Evolutionary conservation across 164 flowering plant species (phyloP), one percentile per base, ranked within the genome.

Genomic region (Macadamia tetraphylla): DNA sequence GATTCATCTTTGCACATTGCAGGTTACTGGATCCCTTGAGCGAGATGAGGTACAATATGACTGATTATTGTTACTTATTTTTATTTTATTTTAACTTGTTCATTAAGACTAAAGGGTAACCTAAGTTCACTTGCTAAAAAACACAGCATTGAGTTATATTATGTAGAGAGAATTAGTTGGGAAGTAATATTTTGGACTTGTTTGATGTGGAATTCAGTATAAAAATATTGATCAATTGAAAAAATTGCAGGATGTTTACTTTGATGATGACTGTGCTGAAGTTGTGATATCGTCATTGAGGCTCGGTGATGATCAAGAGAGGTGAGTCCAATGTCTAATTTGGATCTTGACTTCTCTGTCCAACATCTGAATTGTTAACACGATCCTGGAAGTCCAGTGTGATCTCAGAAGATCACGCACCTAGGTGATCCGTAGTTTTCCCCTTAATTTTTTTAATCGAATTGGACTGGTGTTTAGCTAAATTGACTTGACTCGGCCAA

Each of bases 241-340:
- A 73, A 30, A 70, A 71, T 62, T 80, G 76, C 88, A 90, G 99
- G 98, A 92, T 81, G 87, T 77, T 13, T 94, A 90, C 85, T 94
- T 88, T 78, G 97, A 92, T 74, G 97, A 94, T 80, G 99, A 88
- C 68, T 92, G 97, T 67, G 98, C 97, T 62, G 99, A 94, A 81
- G 99, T 94, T 46, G 95, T 94, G 18, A 92, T 94, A 76, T 94
- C 99, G 12, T 89, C 99, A 32, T 69, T 94, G 62, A 85, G 97
- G 79, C 89, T 94, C 60, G 98, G 96, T 64, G 97, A 90, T 84
- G 96, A 90, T 70, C 92, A 87, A 64, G 97, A 92, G 58, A 92
- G 95, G 99, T 94, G 73, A 63, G 85, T 14, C 14, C 15, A 1
- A 14, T 46, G 51, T 1, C 7, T 8, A 46, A 46, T 11, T 11